Percentiles rank a stretch among this genome's conserved stretches.
Evolutionary conservation across 2,329 filamentous ascomycete genomes (phyloP).

Genomic region (Ophiostoma sp.): DNA sequence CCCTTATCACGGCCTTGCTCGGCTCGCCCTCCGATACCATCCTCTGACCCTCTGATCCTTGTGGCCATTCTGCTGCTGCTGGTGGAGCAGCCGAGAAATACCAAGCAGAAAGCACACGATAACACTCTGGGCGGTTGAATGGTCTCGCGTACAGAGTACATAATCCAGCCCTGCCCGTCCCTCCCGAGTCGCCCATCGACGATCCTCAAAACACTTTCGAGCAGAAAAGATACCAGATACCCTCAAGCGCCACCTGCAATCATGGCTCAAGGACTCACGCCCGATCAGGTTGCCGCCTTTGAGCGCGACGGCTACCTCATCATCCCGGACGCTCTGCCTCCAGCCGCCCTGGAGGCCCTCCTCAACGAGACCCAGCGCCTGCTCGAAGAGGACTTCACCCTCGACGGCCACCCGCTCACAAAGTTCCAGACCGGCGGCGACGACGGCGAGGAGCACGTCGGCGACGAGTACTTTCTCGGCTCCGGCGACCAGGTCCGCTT

Average conservation of each 20-base stretch:
- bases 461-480: conserved; percentile 87
- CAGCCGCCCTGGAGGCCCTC: conserved; percentile 60
- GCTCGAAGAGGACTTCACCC: conserved; percentile 63
- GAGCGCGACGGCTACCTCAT: conserved; percentile 83
- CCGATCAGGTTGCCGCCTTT: conserved; percentile 67
- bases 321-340: conserved; percentile 68
- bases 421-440: conserved; percentile 80
- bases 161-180: not conserved
- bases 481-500: conserved; percentile 90
- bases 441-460: conserved; percentile 63
- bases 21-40: conserved; percentile 1
- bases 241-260: not conserved
- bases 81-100: conserved; percentile 1
- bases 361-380: conserved; percentile 69
- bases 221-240: not conserved
- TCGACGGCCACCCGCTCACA: conserved; percentile 86
- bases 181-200: not conserved
- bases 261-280: conserved; percentile 53
- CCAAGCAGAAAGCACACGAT: conserved; percentile 1
- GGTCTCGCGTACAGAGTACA: not conserved
- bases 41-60: not conserved
- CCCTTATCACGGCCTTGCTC: conserved; percentile 10
- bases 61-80: not conserved
- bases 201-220: not conserved
- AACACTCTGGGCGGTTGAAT: not conserved